A percentile compares a stretch with the other conserved stretches of the same genome.
Conservation (phyloP, 2,329 filamentous ascomycete species). For the Cladosporium sp. region DNA sequence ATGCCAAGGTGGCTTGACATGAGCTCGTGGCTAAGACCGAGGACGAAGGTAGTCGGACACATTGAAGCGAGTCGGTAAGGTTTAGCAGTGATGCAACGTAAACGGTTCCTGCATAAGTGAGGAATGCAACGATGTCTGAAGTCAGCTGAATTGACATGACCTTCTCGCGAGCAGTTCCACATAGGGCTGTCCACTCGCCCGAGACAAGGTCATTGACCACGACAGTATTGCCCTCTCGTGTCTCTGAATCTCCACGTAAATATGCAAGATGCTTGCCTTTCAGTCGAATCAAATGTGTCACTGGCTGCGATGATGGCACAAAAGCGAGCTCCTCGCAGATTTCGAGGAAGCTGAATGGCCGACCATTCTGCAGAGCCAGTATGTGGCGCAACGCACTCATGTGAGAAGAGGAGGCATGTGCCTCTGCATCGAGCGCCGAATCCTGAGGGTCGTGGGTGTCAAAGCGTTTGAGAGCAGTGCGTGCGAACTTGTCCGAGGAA, state of each 20-base stretch:
- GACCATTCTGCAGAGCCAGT: slow-evolving; percentile 15
- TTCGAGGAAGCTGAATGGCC: slow-evolving; percentile 15
- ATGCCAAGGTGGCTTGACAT: not conserved
- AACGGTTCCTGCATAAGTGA: slow-evolving; percentile 12
- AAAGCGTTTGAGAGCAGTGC: slow-evolving; percentile 10
- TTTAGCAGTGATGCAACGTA: slow-evolving; percentile 12
- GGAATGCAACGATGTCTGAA: slow-evolving; percentile 14
- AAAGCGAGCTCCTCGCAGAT: not conserved
- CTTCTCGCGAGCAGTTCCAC: slow-evolving; percentile 15
- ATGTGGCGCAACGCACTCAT: slow-evolving; percentile 13
- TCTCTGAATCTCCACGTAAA: slow-evolving; percentile 3
- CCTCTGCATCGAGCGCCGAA: slow-evolving; percentile 1
- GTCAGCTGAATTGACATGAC: slow-evolving; percentile 15
- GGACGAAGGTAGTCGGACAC: not conserved
- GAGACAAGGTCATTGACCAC: slow-evolving; percentile 16
- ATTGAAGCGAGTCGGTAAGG: not conserved
- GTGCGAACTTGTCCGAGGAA: slow-evolving; percentile 19
- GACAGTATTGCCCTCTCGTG: slow-evolving; percentile 7
- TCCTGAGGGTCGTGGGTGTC: slow-evolving; percentile 14
- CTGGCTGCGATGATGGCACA: not conserved
- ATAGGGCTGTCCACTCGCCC: not conserved
- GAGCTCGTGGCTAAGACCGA: not conserved
- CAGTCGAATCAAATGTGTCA: not conserved
- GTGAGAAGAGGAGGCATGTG: not conserved
- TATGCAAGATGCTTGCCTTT: slow-evolving; percentile 18